These are phyloP conservation scores for Xylariaceae sp. DNA, from an alignment of 2,329 filamentous ascomycete species.

Conservation along the genomic window DNA sequence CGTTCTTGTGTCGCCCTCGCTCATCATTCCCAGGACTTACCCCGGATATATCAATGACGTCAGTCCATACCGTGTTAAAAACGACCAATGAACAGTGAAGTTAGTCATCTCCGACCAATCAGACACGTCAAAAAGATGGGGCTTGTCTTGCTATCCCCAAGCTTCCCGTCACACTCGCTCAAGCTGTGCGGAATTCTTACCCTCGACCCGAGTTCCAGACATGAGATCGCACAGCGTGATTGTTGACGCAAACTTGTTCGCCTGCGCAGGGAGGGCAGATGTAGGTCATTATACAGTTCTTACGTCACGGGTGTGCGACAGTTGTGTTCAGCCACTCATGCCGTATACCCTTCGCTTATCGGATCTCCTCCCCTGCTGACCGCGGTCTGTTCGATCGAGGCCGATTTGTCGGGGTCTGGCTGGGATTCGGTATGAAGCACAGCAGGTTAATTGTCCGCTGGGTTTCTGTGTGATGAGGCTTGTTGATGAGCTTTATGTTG, in stretches of 20 bases:
- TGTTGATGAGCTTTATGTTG: too few relatives aligned
- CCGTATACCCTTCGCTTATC: constrained; percentile 13
- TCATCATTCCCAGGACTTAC: background rate
- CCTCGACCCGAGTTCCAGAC: too few relatives aligned
- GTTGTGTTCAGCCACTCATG: background rate
- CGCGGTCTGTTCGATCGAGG: background rate
- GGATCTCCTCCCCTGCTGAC: constrained; percentile 2
- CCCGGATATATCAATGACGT: constrained; percentile 11
- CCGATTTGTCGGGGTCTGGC: background rate
- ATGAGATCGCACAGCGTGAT: too few relatives aligned
- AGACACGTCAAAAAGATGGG: background rate
- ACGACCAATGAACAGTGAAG: background rate
- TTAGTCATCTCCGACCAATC: background rate
- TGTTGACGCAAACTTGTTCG: too few relatives aligned
- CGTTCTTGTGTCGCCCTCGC: background rate
- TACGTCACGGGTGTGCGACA: background rate
- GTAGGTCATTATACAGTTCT: background rate
- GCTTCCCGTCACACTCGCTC: too few relatives aligned
- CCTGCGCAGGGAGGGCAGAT: background rate
- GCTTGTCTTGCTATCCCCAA: too few relatives aligned
- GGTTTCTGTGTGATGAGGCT: too few relatives aligned
- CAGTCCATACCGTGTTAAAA: constrained; percentile 5
- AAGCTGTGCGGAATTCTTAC: too few relatives aligned
- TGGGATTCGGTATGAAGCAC: background rate
- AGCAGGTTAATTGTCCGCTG: background rate